These are phyloP conservation scores for Letharia lupina DNA, from an alignment of 495 filamentous ascomycete species.

Conservation along the genomic window DNA sequence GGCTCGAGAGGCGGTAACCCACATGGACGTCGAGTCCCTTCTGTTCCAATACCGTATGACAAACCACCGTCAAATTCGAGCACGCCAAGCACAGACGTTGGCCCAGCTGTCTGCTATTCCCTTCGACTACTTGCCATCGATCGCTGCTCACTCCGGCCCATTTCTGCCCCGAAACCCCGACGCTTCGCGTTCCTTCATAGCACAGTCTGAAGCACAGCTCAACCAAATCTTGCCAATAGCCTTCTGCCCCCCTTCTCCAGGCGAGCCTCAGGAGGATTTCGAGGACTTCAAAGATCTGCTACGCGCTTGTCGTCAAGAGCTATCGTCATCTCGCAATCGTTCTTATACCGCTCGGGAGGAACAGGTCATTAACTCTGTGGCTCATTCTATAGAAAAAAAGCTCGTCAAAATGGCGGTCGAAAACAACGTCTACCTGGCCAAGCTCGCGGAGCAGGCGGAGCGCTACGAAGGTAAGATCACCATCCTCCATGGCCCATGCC, in stretches of 20 bases:
- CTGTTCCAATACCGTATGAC: background rate
- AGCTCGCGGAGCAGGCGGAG: slow-evolving; percentile 99
- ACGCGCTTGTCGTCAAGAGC: background rate
- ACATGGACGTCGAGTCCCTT: background rate
- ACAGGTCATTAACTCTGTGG: background rate
- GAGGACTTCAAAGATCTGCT: background rate
- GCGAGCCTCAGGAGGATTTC: background rate
- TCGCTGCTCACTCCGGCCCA: background rate
- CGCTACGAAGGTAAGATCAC: slow-evolving; percentile 88
- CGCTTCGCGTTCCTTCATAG: background rate
- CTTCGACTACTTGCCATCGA: background rate
- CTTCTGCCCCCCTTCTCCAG: background rate
- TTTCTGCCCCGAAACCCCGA: background rate
- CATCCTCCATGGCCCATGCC: background rate
- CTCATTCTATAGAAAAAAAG: background rate
- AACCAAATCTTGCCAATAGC: background rate
- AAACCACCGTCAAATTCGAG: background rate
- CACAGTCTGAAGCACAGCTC: background rate
- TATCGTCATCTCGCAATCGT: background rate
- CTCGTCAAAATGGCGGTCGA: slow-evolving; percentile 75
- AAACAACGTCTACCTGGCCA: slow-evolving; percentile 98
- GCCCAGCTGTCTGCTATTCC: background rate
- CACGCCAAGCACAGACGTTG: background rate
- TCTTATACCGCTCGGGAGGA: background rate
- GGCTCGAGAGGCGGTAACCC: background rate